phyloP scores from a whole-genome alignment of 2,329 filamentous ascomycete species.

The Dactylonectria macrodidyma region DNA sequence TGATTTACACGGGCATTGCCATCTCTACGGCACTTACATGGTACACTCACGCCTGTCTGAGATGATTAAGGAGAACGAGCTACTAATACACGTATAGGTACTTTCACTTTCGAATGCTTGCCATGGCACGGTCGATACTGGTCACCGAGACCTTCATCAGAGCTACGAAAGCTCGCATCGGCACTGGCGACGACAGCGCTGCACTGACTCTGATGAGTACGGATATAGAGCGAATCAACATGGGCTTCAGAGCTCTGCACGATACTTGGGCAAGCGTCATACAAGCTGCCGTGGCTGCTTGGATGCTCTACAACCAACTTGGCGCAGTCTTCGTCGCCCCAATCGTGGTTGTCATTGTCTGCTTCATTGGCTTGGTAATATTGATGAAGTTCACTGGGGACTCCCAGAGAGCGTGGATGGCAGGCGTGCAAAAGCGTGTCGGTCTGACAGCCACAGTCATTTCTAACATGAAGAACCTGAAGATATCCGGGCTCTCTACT shows the following conservation, averaged over 20 bases:
- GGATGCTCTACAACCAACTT: conserved; percentile 60
- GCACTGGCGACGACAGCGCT: conserved; percentile 51
- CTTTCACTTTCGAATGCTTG: conserved; percentile 20
- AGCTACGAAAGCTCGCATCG: conserved; percentile 45
- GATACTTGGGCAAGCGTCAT: conserved; percentile 54
- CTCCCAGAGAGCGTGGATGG: conserved; percentile 53
- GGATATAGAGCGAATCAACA: conserved; percentile 56
- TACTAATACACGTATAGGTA: conserved; percentile 9
- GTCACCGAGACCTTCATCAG: conserved; percentile 49
- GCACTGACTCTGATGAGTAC: conserved; percentile 62
- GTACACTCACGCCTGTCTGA: conserved; percentile 2
- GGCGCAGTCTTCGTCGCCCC: conserved; percentile 63
- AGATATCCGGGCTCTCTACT: conserved; percentile 41
- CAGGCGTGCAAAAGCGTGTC: conserved; percentile 48
- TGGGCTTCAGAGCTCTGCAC: conserved; percentile 45
- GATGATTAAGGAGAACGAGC: neutral
- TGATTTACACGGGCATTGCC: conserved; percentile 60
- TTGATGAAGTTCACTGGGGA: conserved; percentile 13
- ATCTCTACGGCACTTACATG: conserved; percentile 21
- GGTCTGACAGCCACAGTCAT: conserved; percentile 44
- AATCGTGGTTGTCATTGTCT: conserved; percentile 55
- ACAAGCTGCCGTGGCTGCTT: conserved; percentile 59
- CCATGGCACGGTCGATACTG: conserved; percentile 35
- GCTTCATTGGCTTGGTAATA: conserved; percentile 12
- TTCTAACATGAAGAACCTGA: conserved; percentile 45